Percentiles rank a stretch among this genome's conserved stretches.
These are phyloP conservation scores for Vitis rupestris DNA, from an alignment of 164 flowering plant species.

Conservation along the genomic window DNA sequence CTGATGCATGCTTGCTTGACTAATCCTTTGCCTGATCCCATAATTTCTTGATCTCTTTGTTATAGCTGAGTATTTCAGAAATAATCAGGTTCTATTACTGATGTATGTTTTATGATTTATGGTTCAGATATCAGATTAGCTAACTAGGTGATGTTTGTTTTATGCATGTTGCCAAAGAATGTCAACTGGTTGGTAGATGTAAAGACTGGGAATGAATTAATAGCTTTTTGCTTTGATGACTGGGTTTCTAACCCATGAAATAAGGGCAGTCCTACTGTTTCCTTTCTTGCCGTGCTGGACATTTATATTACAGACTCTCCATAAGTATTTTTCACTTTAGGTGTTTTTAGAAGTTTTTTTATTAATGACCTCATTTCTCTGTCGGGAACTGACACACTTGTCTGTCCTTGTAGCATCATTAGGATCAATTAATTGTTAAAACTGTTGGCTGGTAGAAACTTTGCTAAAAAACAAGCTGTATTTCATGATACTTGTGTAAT, in stretches of 20 bases:
- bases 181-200: background rate
- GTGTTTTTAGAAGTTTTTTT: no score
- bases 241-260: background rate
- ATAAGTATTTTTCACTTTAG: no score
- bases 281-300: background rate
- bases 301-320: background rate
- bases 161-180: background rate
- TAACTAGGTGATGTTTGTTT: background rate
- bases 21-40: conserved; percentile 1
- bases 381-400: no score
- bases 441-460: no score
- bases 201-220: no score
- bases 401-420: no score
- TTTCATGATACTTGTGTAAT: no score
- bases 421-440: no score
- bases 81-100: conserved; percentile 1
- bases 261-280: background rate
- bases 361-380: no score
- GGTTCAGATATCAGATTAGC: background rate
- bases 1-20: conserved; percentile 11
- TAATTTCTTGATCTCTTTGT: no score
- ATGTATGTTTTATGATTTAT: conserved; percentile 4
- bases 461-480: no score
- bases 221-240: background rate
- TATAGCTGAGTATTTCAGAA: no score